Base-by-base conservation (phyloP, 2,329 filamentous ascomycete genomes). In the Exophiala xenobiotica region DNA sequence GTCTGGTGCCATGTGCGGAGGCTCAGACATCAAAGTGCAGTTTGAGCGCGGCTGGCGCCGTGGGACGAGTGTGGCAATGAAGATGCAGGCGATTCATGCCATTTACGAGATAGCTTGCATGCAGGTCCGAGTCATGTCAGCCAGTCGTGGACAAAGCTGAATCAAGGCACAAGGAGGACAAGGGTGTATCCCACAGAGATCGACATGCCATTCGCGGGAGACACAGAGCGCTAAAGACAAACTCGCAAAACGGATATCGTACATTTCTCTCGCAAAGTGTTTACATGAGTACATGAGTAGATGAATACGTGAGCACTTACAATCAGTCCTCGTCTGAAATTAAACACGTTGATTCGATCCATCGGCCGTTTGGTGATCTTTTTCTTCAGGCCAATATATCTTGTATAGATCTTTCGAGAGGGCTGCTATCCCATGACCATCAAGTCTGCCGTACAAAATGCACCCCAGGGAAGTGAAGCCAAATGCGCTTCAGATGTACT, bases 31-130 rank as follows among this genome's bases (percentile, higher is more conserved):
- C 4, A 37, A 26, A 43, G n/a, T 23, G 16, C 42, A 14, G 12
- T 23, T 42, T 39, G 22, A 41, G 35, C 16, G 24, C 23, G 41
- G 43, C 43, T 49, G n/a, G 41, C 26, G 37, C 53, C 27, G 40
- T 31, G 48, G 53, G 50, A 56, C 41, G 38, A 40, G 47, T 41
- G 54, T 57, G 54, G 54, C 54, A 51, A 51, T 46, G 47, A 47
- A 33, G 42, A 27, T 43, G 46, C 31, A 39, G 42, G 44, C 51
- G 46, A 44, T 40, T 40, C 11, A 43, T 33, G 44, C 49, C 43
- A 14, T 19, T 51, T 47, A 29, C 20, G 54, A 46, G 22, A 27
- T 48, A 53, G 50, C 47, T 51, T 42, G 40, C 18, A 49, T 53
- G 54, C 54, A 53, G 54, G 50, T 51, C 53, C 53, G 35, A 29